Conservation (phyloP, 345 rosid species). For the Linum lewisii region DNA sequence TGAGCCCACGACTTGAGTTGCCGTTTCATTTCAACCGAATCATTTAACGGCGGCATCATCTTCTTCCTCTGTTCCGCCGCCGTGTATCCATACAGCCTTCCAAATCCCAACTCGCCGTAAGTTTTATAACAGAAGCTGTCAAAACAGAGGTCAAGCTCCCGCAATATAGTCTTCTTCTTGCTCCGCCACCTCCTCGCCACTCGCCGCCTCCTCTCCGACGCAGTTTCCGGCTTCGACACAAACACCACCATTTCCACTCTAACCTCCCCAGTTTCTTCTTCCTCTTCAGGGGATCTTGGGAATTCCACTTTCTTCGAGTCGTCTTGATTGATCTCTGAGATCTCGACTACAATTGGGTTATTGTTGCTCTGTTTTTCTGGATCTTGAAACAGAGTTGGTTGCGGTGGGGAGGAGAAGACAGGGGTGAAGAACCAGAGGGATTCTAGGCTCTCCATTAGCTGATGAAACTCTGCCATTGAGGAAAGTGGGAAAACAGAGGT, state of each 20-base stretch:
- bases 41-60: slow-evolving; percentile 43
- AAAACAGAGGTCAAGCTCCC: slow-evolving; percentile 25
- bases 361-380: background rate
- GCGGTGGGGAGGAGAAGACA: slow-evolving; percentile 13
- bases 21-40: slow-evolving; percentile 50
- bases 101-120: slow-evolving; percentile 8
- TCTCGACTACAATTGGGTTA: too few relatives aligned
- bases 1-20: slow-evolving; percentile 55
- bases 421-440: slow-evolving; percentile 47
- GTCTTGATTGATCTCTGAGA: too few relatives aligned
- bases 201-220: slow-evolving; percentile 13
- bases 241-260: background rate
- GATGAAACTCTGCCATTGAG: slow-evolving; percentile 27
- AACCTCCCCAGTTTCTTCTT: background rate
- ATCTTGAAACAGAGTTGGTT: background rate
- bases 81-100: background rate
- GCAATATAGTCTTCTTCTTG: slow-evolving; percentile 17
- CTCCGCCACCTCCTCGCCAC: slow-evolving; percentile 11
- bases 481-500: background rate
- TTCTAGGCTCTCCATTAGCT: slow-evolving; percentile 28
- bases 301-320: background rate
- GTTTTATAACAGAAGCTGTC: background rate
- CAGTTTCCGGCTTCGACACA: background rate
- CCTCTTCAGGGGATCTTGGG: background rate
- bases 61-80: background rate